Evolutionary conservation across 306 rosid species (phyloP).

Genomic region (Fagus sylvatica): DNA sequence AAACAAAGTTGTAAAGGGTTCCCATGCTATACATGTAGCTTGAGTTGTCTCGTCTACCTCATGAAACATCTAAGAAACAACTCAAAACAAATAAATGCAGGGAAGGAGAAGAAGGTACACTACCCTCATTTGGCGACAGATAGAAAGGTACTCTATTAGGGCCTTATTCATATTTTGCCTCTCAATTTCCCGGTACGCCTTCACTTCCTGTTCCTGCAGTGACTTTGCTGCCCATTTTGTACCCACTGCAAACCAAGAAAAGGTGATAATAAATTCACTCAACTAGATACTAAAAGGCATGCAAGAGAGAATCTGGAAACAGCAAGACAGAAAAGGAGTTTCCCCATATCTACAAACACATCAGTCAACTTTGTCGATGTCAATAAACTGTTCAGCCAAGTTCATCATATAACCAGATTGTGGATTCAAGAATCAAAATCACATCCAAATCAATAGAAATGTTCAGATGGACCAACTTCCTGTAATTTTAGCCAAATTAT

Average conservation of each 20-base stretch:
- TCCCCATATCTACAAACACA: not conserved
- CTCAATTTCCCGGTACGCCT: slow-evolving; percentile 55
- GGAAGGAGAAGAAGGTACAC: not conserved
- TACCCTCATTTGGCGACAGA: slow-evolving; percentile 76
- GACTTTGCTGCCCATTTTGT: slow-evolving; percentile 57
- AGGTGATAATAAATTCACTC: slow-evolving; percentile 1
- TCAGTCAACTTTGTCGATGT: not conserved
- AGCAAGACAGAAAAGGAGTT: not conserved
- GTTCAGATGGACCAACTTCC: not conserved
- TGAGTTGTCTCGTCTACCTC: not conserved
- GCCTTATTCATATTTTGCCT: slow-evolving; percentile 54
- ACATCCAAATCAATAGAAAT: not conserved
- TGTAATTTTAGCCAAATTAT: not conserved
- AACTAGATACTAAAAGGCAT: slow-evolving; percentile 12
- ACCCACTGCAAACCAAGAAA: slow-evolving; percentile 57
- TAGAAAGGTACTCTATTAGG: slow-evolving; percentile 51
- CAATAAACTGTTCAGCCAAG: not conserved
- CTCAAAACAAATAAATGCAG: not conserved
- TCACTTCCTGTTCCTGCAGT: slow-evolving; percentile 47
- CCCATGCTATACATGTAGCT: not conserved
- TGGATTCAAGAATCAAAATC: not conserved
- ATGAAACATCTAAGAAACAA: not conserved
- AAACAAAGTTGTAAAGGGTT: not conserved
- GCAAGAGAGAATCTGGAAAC: slow-evolving; percentile 1
- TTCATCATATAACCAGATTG: not conserved